phyloP scores from a whole-genome alignment of 2,329 filamentous ascomycete genomes.

The Tympanopsis confertula region DNA sequence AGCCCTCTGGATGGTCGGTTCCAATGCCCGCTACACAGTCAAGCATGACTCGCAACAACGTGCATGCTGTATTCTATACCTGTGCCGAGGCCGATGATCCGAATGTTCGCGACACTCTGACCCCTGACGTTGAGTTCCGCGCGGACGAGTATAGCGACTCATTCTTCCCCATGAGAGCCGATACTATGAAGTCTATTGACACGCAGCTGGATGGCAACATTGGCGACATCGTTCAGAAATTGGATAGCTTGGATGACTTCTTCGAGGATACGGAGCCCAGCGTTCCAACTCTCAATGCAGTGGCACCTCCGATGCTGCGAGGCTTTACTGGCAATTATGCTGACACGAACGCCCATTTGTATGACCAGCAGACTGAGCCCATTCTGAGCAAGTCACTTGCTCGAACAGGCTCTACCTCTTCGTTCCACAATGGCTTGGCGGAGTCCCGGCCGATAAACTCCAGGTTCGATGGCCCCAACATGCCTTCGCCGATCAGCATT shows the following conservation, averaged over 20 bases:
- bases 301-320: conserved; percentile 50
- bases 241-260: conserved; percentile 72
- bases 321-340: conserved; percentile 55
- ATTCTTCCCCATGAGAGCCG: conserved; percentile 67
- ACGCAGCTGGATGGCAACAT: conserved; percentile 60
- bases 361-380: conserved; percentile 85
- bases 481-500: background rate
- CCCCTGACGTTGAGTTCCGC: conserved; percentile 85
- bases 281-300: conserved; percentile 46
- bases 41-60: conserved; percentile 74
- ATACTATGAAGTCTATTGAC: conserved; percentile 89
- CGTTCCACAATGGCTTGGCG: conserved; percentile 79
- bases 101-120: conserved; percentile 49
- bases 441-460: conserved; percentile 54
- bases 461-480: conserved; percentile 32
- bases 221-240: conserved; percentile 70
- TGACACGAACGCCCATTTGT: conserved; percentile 69
- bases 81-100: conserved; percentile 43
- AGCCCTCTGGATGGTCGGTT: conserved; percentile 91
- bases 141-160: conserved; percentile 76
- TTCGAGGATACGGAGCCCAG: conserved; percentile 58
- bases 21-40: conserved; percentile 86
- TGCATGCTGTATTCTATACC: conserved; percentile 92
- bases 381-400: conserved; percentile 72
- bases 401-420: conserved; percentile 34